Percentiles rank a stretch among this genome's conserved stretches.
Conservation (phyloP, 495 filamentous ascomycete genomes). For the Sporormia fimetaria region DNA sequence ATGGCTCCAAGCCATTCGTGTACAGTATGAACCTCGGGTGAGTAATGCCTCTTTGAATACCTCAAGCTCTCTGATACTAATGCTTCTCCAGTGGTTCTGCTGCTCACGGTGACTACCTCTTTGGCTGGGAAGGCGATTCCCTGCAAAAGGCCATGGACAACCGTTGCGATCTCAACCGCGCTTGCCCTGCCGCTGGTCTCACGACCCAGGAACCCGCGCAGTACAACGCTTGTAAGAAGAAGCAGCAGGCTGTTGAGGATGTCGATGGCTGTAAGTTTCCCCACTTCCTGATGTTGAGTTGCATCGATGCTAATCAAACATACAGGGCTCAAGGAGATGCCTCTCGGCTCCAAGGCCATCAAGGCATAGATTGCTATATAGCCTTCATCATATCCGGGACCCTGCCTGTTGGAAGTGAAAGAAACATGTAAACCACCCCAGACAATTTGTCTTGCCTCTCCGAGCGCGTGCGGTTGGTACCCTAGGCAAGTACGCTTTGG, state of each 20-base stretch:
- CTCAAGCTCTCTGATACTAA: conserved; percentile 24
- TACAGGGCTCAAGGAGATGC: conserved; percentile 41
- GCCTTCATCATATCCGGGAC: too few species aligned
- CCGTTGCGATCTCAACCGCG: conserved; percentile 33
- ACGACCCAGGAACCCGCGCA: conserved; percentile 32
- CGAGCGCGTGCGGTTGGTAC: too few species aligned
- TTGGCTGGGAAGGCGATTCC: conserved; percentile 38
- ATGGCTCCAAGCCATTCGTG: conserved; percentile 38
- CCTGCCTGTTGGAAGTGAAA: too few species aligned
- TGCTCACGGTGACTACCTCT: conserved; percentile 40
- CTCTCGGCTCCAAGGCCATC: conserved; percentile 42
- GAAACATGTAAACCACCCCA: too few species aligned
- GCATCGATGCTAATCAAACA: neutral
- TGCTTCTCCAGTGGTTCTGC: conserved; percentile 30
- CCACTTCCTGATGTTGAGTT: neutral
- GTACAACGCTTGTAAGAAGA: conserved; percentile 34
- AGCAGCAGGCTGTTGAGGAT: conserved; percentile 33
- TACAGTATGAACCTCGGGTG: conserved; percentile 41
- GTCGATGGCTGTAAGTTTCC: conserved; percentile 34
- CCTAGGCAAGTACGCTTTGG: too few species aligned
- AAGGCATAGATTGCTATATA: conserved; percentile 38
- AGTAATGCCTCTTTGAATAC: conserved; percentile 10
- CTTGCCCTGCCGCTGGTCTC: conserved; percentile 31
- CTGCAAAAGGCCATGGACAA: conserved; percentile 42
- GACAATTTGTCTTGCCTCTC: too few species aligned